These are phyloP conservation scores for Nemophila menziesii DNA, from an alignment of 257 asterid genomes.

Conservation along the genomic window DNA sequence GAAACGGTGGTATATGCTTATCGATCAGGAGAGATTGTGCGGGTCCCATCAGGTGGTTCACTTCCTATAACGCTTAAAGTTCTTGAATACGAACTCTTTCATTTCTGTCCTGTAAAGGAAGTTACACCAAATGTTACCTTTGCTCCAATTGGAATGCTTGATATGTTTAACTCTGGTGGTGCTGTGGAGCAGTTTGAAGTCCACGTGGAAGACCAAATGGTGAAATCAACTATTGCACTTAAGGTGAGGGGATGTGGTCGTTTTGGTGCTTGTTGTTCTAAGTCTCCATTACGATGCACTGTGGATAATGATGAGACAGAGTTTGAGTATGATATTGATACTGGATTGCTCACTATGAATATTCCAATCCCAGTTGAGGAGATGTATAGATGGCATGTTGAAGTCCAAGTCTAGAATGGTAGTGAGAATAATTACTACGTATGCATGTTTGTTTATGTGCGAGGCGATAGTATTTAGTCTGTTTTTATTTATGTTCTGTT, in stretches of 20 bases:
- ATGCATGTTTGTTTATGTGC: background rate
- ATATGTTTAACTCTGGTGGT: conserved; percentile 83
- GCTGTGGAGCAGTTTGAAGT: conserved; percentile 61
- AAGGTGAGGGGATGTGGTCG: conserved; percentile 73
- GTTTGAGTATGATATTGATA: conserved; percentile 32
- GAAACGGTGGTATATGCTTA: conserved; percentile 53
- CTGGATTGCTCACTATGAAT: conserved; percentile 45
- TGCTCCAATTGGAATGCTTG: conserved; percentile 82
- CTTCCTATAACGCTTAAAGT: conserved; percentile 71
- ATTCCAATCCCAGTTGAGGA: conserved; percentile 43
- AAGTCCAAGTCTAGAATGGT: conserved; percentile 34
- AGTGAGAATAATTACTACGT: background rate
- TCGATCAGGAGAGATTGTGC: conserved; percentile 48
- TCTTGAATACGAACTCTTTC: conserved; percentile 86
- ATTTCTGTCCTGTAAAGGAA: conserved; percentile 72
- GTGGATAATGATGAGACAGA: conserved; percentile 33
- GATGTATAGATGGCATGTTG: conserved; percentile 56
- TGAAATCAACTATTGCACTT: conserved; percentile 39
- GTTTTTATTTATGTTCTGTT: background rate
- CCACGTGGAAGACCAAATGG: conserved; percentile 16
- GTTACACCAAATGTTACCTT: conserved; percentile 33
- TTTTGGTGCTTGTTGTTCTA: conserved; percentile 65
- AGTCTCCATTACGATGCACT: conserved; percentile 45
- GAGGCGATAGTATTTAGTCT: background rate
- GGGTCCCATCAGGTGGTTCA: conserved; percentile 65